Conservation (phyloP, 331 rosid species). For the Erythrophleum ivorense region DNA sequence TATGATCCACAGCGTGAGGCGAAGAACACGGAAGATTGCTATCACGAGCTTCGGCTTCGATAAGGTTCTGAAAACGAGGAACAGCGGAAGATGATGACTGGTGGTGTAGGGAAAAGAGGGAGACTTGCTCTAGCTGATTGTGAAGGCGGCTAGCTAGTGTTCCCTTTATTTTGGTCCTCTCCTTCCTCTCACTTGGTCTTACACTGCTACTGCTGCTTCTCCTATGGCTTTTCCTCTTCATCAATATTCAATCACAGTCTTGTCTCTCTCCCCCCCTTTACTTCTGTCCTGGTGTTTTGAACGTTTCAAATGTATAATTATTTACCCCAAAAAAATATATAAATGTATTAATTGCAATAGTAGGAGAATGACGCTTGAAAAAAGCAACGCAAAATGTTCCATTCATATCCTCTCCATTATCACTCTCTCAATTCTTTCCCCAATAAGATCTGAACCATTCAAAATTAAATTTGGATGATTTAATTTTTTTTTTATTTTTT, state of each 20-base stretch:
- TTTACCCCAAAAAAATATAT: not conserved
- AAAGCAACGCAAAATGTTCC: not conserved
- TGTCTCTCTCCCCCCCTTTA: not conserved
- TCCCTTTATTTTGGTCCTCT: constrained; percentile 63
- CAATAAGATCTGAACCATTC: too few relatives aligned
- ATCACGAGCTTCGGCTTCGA: constrained; percentile 45
- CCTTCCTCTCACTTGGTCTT: constrained; percentile 28
- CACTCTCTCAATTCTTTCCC: too few relatives aligned
- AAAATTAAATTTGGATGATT: too few relatives aligned
- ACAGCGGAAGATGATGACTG: constrained; percentile 39
- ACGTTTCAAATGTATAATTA: not conserved
- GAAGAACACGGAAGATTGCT: constrained; percentile 47
- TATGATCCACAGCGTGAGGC: constrained; percentile 35
- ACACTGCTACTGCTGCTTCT: constrained; percentile 1
- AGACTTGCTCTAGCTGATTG: constrained; percentile 64
- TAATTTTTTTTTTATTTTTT: too few relatives aligned
- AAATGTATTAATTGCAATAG: not conserved
- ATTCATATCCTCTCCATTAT: too few relatives aligned
- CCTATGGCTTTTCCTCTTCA: constrained; percentile 46
- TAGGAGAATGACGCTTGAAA: not conserved
- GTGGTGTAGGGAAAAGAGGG: constrained; percentile 41
- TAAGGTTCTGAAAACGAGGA: constrained; percentile 59
- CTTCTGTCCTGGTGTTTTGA: not conserved
- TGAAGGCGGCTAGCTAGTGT: constrained; percentile 59
- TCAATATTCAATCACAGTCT: constrained; percentile 22